phyloP scores from a whole-genome alignment of 345 rosid species.

The Psidium guajava region DNA sequence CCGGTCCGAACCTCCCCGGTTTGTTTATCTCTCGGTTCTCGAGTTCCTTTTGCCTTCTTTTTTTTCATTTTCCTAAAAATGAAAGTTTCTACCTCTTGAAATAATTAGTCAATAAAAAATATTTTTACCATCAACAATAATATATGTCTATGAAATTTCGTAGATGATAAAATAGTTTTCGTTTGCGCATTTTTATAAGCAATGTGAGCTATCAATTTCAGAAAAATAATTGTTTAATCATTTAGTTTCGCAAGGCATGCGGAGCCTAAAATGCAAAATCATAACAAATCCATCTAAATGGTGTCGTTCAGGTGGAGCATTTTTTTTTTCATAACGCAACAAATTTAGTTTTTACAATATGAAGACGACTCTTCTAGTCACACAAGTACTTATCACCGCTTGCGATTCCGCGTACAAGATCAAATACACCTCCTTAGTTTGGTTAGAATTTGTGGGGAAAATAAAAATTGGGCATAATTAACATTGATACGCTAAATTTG shows the following conservation, averaged over 20 bases:
- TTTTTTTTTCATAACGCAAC: too few relatives aligned
- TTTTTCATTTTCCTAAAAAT: not conserved
- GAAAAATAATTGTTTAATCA: not conserved
- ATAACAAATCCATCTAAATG: too few relatives aligned
- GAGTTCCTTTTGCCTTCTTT: not conserved
- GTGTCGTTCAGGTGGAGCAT: too few relatives aligned
- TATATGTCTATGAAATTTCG: too few relatives aligned
- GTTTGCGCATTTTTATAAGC: too few relatives aligned
- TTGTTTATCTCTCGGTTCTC: not conserved
- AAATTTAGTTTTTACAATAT: too few relatives aligned
- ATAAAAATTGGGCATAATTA: not conserved
- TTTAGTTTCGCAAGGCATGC: too few relatives aligned
- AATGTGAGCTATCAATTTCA: not conserved
- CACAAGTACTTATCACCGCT: too few relatives aligned
- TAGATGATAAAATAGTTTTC: too few relatives aligned
- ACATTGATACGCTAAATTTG: not conserved
- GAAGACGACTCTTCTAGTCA: too few relatives aligned
- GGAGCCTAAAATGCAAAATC: too few relatives aligned
- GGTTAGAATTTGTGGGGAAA: not conserved
- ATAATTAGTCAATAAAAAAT: not conserved
- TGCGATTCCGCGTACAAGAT: not conserved
- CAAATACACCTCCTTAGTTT: not conserved
- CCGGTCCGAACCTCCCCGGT: not conserved
- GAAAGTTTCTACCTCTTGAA: fast-evolving
- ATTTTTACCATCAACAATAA: too few relatives aligned